These are phyloP conservation scores for Emydomyces testavorans DNA, from an alignment of 2,329 filamentous ascomycete genomes.

Conservation along the genomic window DNA sequence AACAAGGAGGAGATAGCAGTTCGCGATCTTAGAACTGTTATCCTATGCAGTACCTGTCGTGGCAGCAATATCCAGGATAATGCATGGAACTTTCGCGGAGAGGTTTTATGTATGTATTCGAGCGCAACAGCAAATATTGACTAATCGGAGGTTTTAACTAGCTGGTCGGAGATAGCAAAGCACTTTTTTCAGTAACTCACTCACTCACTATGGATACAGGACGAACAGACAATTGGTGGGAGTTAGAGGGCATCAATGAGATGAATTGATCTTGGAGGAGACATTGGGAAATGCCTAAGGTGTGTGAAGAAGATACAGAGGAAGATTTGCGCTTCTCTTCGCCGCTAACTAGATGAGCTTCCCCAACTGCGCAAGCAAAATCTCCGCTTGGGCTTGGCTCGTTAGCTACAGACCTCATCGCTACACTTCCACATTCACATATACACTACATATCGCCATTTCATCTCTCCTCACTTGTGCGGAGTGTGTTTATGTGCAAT, in stretches of 20 bases:
- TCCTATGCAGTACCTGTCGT: constrained; percentile 19
- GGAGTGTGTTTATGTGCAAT: too few species aligned
- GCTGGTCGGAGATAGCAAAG: constrained; percentile 14
- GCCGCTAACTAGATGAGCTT: neutral
- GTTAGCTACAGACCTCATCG: too few species aligned
- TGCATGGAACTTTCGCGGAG: constrained; percentile 14
- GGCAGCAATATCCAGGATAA: constrained; percentile 19
- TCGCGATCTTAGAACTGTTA: constrained; percentile 10
- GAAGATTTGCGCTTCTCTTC: neutral
- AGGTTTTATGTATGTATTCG: neutral
- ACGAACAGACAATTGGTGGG: neutral
- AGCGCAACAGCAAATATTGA: neutral
- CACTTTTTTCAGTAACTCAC: neutral
- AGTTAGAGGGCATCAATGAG: neutral
- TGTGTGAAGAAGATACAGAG: neutral
- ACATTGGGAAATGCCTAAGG: too few species aligned
- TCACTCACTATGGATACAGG: too few species aligned
- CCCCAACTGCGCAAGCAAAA: neutral
- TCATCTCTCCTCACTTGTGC: too few species aligned
- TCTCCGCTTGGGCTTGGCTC: neutral
- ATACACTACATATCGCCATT: neutral
- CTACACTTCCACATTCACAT: neutral
- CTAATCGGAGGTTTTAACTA: constrained; percentile 2
- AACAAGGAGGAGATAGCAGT: neutral
- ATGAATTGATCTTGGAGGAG: neutral